Evolutionary conservation across 768 basidiomycete species (phyloP), one percentile per base, ranked within the genome.

Genomic region (Tylopilus intermedius): DNA sequence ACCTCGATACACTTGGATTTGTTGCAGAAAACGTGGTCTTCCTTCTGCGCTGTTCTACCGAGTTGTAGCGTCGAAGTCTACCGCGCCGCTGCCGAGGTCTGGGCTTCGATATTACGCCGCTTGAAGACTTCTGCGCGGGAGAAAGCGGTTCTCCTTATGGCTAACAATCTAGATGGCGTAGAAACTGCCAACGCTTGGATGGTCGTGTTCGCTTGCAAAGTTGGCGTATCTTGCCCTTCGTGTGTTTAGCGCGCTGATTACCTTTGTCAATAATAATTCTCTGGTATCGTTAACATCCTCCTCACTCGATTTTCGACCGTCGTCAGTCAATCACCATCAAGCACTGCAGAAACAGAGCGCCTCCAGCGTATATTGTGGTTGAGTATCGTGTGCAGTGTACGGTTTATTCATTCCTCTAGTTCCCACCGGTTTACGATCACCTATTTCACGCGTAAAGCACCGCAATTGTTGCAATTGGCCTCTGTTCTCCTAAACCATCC

Each of bases 41-140:
- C 69, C 27, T 69, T 91, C 39, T 72, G 74, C 24, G 62, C 66
- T 0, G 71, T 76, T 1, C 65, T 91, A 8, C 77, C 78, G 4
- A 77, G 73, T 52, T 90, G 87, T 64, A 71, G 79, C 50, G 77
- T 81, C 0, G 89, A 93, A 53, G 78, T 90, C 3, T 87, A 88
- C 62, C 73, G 87, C 24, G 82, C 87, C 1, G 77, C 88, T 10
- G 86, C 90, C 0, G 92, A 95, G 63, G 90, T 91, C 4, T 96
- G 91, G 94, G 90, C 84, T 0, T 81, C 80, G 0, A 77, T 86
- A 0, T 62, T 95, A 40, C 76, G 94, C 45, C 78, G 88, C 58
- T 70, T 94, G 48, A 89, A 90, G 66, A 69, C 72, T 2, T 74
- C 77, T 11, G 74, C 76, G 8, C 73, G 87, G 29, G 80, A 79